Base-by-base conservation (phyloP, 2,329 filamentous ascomycete species). In the Aspergillus spinulosporus region DNA sequence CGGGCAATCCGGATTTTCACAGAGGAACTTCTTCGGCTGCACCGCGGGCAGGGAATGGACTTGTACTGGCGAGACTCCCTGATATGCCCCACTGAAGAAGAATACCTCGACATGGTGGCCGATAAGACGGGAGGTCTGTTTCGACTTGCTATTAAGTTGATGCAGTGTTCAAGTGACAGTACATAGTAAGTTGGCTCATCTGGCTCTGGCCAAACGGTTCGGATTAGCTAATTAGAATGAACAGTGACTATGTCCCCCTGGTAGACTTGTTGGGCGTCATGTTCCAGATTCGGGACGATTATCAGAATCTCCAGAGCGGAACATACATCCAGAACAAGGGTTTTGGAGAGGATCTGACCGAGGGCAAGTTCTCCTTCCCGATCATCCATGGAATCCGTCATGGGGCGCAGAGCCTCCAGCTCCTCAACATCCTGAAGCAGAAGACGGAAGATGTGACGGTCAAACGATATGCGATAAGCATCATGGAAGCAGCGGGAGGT, bases 281-380 rank as follows among this genome's bases (percentile, higher is more conserved):
- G 34, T 78, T 78, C 56, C 76, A 79, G 58, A 77, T 79, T 52
- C 77, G 76, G 58, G 76, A 80, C 78, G 94, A 99, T 81, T 96
- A 97, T 77, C 86, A 92, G 73, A 97, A 97, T 72, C 85, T 99
- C 42, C 84, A 82, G 31, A 73, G 68, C 54, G 78, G 77, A 12
- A 81, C 86, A 67, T 97, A 96, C 79, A 87, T 86, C 37, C 80
- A 88, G 62, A 93, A 96, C 74, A 97, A 97, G 78, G 93, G 93
- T 49, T 83, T 96, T 64, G 96, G 90, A 74, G 94, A 97, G 78
- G 93, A 97, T 74, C 77, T 97, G 65, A 97, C 92, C 1, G 94
- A 97, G 77, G 93, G 93, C 61, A 97, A 97, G 80, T 97, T 97
- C 78, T 93, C 88, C 26, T 97, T 97, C 72, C 92, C 92, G 39